Evolutionary conservation across 345 rosid species (phyloP).

Genomic region (Stellera chamaejasme): DNA sequence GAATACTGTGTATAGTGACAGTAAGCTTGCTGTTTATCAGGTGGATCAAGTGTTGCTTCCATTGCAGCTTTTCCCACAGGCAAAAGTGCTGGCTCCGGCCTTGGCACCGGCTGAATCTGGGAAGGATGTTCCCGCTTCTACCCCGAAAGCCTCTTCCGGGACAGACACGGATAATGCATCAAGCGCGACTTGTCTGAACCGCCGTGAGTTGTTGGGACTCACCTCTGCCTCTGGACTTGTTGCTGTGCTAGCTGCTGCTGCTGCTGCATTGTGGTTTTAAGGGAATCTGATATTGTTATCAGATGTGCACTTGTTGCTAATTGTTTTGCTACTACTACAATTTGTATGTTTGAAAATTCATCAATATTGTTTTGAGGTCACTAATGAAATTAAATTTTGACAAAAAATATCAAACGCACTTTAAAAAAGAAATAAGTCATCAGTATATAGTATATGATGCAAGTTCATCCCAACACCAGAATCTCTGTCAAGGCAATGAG

Average conservation of each 20-base stretch:
- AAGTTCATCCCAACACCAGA: too few species aligned
- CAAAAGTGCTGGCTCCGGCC: constrained; percentile 40
- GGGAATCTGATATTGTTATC: not conserved
- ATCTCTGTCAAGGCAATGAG: too few species aligned
- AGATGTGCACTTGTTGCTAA: constrained; percentile 11
- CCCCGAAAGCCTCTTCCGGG: constrained; percentile 38
- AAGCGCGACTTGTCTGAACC: constrained; percentile 19
- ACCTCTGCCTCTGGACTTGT: constrained; percentile 13
- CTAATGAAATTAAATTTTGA: too few species aligned
- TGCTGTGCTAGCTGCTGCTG: constrained; percentile 23
- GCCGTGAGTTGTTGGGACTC: not conserved
- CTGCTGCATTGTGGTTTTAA: constrained; percentile 32
- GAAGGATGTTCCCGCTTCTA: constrained; percentile 42
- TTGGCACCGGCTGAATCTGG: constrained; percentile 38
- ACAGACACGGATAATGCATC: constrained; percentile 36
- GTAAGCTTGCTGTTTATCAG: constrained; percentile 64
- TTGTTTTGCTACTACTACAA: constrained; percentile 4
- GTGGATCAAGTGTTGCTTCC: constrained; percentile 80
- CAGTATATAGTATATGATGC: too few species aligned
- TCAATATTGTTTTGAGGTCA: constrained; percentile 12
- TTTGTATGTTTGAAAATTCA: constrained; percentile 14
- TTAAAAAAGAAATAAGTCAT: too few species aligned
- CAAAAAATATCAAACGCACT: too few species aligned
- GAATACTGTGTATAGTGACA: constrained; percentile 46
- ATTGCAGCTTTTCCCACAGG: constrained; percentile 40